Conservation (phyloP, 345 rosid species). For the Lepidium didymum region DNA sequence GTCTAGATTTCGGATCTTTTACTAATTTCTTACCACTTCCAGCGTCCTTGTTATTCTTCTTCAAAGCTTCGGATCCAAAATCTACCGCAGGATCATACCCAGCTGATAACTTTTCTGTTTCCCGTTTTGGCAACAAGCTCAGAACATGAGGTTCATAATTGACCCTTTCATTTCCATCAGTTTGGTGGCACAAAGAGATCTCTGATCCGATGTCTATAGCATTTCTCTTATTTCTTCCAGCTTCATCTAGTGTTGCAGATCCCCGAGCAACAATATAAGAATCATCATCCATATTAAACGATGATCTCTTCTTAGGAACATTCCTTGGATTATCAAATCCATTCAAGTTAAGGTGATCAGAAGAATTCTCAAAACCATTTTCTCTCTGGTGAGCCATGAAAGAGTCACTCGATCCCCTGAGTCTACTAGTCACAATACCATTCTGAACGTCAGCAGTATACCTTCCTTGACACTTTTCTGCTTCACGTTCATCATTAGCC, state of each 20-base stretch:
- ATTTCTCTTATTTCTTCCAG: constrained; percentile 38
- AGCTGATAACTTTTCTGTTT: constrained; percentile 39
- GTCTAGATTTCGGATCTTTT: constrained; percentile 57
- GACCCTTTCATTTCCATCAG: constrained; percentile 35
- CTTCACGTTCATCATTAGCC: constrained; percentile 38
- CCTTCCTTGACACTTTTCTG: constrained; percentile 40
- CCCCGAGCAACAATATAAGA: constrained; percentile 69
- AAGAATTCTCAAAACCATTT: constrained; percentile 33
- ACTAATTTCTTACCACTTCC: constrained; percentile 47
- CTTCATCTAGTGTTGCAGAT: constrained; percentile 36
- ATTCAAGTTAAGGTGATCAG: constrained; percentile 45
- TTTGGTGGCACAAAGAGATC: constrained; percentile 37
- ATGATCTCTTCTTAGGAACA: constrained; percentile 38
- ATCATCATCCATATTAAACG: constrained; percentile 55
- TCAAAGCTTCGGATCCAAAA: constrained; percentile 45
- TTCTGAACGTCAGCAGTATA: constrained; percentile 37
- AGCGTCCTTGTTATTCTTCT: constrained; percentile 38
- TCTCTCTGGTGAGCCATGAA: constrained; percentile 38
- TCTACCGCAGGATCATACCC: constrained; percentile 82
- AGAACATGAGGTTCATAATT: constrained; percentile 79
- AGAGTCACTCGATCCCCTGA: constrained; percentile 45
- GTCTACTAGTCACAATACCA: constrained; percentile 39
- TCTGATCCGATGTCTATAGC: constrained; percentile 63
- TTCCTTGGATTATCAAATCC: constrained; percentile 43
- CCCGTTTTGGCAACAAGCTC: constrained; percentile 72